Evolutionary conservation across 2,329 filamentous ascomycete genomes (phyloP), one percentile per base, ranked within the genome.

Genomic region (Nigrospora oryzae): DNA sequence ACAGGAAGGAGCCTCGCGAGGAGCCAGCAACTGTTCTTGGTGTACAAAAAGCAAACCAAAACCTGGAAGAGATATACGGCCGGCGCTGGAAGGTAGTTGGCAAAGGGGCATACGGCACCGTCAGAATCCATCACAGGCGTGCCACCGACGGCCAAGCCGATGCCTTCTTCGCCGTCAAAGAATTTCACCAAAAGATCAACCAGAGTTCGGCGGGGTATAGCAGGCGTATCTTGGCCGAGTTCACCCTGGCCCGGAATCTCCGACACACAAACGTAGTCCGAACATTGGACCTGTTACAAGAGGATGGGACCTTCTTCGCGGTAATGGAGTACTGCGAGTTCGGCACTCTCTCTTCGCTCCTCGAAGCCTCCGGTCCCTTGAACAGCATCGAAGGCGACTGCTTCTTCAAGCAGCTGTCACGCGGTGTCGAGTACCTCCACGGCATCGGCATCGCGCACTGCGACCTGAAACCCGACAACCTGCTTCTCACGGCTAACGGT

Each of bases 261-360:
- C 86, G 90, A 51, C 93, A 98, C 62, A 90, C 91, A 13, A 98
- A 98, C 61, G 89, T 98, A 57, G 97, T 98, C 56, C 91, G 96
- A 64, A 97, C 93, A 1, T 79, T 97, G 43, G 93, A 97, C 61
- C 77, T 98, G 8, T 77, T 97, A 36, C 88, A 95, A 65, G 93
- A 98, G 59, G 23, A 28, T 28, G 23, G 2, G 7, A 81, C 90
- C 56, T 97, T 91, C 65, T 97, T 93, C 65, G 93, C 97, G 64
- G 93, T 98, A 41, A 98, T 98, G 93, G 93, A 97, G 66, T 97
- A 93, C 62, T 97, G 93, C 62, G 89, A 91, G 34, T 93, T 91
- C 49, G 93, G 93, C 47, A 93, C 97, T 62, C 73, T 98, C 19
- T 97, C 97, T 65, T 95, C 89, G 0, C 76, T 98, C 5, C 85